phyloP scores from a whole-genome alignment of 1,284 basidiomycete genomes.

The Serendipita sp. region DNA sequence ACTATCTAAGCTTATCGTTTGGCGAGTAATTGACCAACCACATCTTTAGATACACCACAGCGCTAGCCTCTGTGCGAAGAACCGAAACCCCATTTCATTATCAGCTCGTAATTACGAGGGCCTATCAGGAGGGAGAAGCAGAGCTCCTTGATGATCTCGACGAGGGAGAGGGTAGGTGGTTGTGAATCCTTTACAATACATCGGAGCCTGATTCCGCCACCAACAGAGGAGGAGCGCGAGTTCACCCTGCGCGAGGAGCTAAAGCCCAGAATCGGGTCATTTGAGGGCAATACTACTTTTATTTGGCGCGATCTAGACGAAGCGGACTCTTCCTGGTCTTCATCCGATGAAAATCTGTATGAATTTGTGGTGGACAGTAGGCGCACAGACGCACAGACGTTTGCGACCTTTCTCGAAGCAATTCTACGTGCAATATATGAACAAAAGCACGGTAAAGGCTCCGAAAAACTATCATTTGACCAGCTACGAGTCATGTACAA shows the following conservation, averaged over 20 bases:
- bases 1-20: conserved; percentile 6
- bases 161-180: conserved; percentile 55
- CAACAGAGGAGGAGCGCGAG: conserved; percentile 71
- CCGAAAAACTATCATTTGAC: conserved; percentile 30
- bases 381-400: conserved; percentile 63
- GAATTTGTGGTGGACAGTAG: conserved; percentile 62
- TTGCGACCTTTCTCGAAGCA: conserved; percentile 70
- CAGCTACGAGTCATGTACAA: background rate
- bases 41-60: conserved; percentile 75
- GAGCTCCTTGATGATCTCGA: conserved; percentile 88
- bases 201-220: background rate
- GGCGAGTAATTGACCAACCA: background rate
- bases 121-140: conserved; percentile 92
- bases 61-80: conserved; percentile 85
- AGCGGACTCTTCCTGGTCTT: conserved; percentile 40
- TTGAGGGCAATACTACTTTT: conserved; percentile 71
- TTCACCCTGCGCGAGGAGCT: conserved; percentile 86
- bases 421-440: conserved; percentile 95
- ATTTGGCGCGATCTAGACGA: conserved; percentile 76
- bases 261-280: conserved; percentile 62
- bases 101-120: conserved; percentile 89
- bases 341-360: conserved; percentile 47
- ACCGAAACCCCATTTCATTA: conserved; percentile 69
- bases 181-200: background rate
- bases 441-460: conserved; percentile 64